Evolutionary conservation across 805 yeast genomes (phyloP), one percentile per base, ranked within the genome.

Genomic region (Metschnikowia cubensis): DNA sequence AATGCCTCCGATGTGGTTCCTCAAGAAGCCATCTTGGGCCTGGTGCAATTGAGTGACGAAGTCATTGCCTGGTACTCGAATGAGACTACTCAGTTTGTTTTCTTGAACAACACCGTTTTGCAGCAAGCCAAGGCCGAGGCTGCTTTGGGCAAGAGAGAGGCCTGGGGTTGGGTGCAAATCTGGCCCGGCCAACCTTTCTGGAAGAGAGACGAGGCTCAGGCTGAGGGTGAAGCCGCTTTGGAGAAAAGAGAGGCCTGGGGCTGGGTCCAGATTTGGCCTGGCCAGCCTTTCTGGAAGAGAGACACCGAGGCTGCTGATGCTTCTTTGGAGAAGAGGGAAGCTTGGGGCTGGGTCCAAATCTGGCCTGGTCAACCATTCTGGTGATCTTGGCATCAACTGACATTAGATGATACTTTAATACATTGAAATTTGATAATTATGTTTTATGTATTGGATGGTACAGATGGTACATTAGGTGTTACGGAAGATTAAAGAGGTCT

Each of bases 21-120:
- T 6, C 7, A 37, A 4, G 60, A 51, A 38, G 55, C 60, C 21
- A 47, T 57, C 32, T 31, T 55, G 32, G 57, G 54, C 10, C 50
- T 50, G 10, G 46, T 53, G 38, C 18, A 46, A 14, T 48, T 57
- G 42, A 52, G 48, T 22, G 33, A 46, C 18, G 59, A 55, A 8
- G 54, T 53, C 13, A 46, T 55, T 25, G 46, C 54, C 45, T 42
- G 45, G 40, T 43, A 48, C 37, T 51, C 52, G 33, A 48, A 52
- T 39, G 47, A 49, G 33, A 48, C 53, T 10, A 35, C 50, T n/a
- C 38, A 51, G 11, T 41, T 57, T 37, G 50, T 57, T 18, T 50
- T 57, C 37, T 52, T 57, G 51, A 57, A 57, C 50, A 37, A 52
- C 49, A 57, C 60, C 25, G 29, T 51, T 17, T 47, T 57, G 57